Base-by-base conservation (phyloP, 768 basidiomycete genomes). In the Mrakia frigida region DNA sequence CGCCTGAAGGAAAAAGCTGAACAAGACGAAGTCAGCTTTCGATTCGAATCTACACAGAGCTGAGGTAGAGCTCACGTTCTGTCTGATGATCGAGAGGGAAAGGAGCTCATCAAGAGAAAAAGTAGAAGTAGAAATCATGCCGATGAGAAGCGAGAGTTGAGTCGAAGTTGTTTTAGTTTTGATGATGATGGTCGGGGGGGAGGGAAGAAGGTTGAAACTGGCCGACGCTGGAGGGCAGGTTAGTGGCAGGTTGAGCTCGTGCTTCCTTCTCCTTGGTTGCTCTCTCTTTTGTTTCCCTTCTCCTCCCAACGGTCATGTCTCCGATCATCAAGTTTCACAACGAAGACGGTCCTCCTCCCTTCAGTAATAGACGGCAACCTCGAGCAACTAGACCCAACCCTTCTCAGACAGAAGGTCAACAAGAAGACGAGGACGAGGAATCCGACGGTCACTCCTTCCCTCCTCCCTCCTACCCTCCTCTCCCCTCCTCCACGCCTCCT, bases 281-380 rank as follows among this genome's bases (percentile, higher is more conserved):
- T 23, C 9, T 14, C 31, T 9, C 59, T 60, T 60, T 25, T 18
- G n/a, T n/a, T 50, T 18, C 46, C 46, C 21, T 37, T 0, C 18
- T 7, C 56, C 35, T 37, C 21, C 11, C 56, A 39, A 61, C 72
- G 35, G 23, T 33, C 74, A 77, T 77, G 76, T 67, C 61, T 23
- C 76, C 76, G 37, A 77, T 77, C 71, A 71, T 77, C 76, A 72
- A 31, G 10, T 73, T 77, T 52, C 70, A 69, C 67, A 41, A 77
- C 56, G 60, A 61, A 28, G 50, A 52, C 35, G 52, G 31, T 21
- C 74, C 74, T 41, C 74, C 74, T 10, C 68, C 68, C 37, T 75
- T 75, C 68, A 41, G 23, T 10, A 37, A 0, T 1, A 10, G 56
- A n/a, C 71, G 53, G 28, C 53, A 21, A 21, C 37, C 53, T 14